Evolutionary conservation across 495 filamentous ascomycete species (phyloP), one percentile per base, ranked within the genome.

Genomic region (Lichenothelia convexa): DNA sequence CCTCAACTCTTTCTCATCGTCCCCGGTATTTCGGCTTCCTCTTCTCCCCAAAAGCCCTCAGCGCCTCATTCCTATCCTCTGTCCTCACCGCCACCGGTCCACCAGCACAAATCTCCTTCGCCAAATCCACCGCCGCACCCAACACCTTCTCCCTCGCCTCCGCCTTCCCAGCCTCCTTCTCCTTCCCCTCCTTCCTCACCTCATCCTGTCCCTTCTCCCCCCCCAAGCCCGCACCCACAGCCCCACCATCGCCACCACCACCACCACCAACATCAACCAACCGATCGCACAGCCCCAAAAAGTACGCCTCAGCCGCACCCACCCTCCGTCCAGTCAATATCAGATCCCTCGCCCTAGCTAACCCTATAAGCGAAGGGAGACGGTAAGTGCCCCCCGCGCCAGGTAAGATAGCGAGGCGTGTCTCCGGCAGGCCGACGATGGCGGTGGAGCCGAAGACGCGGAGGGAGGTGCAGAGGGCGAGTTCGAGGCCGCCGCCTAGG

Each of bases 321-420:
- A 95, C 75, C 35, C 80, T 61, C 6, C 89, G 67, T 3, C 87
- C 89, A 0, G 86, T 95, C 8, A 94, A 55, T 5, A 94, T 72
- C 32, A 94, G 54, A 48, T 95, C 84, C 30, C 83, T 61, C 5
- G 89, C 89, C 17, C 79, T 69, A 5, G 62, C 54, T 3, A 71
- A 52, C 3, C 89, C 91, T 36, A 95, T 74, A 12, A 95, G 47
- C 0, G 56, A 57, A 0, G 80, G 83, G 0, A 97, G 67, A 3
- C 89, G 73, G 51, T 80, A 85, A 0, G 85, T 93, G 13, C 89
- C 89, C 4, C 89, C 89, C 0, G 89, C 91, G 30, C 89, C 89
- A 4, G 89, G 89, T 40, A 95, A 78, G 47, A 97, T 95, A 17
- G 77, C 89, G 1, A 97, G 67, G 0, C 83, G 61, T 0, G 89